Evolutionary conservation across 2,329 filamentous ascomycete genomes (phyloP).

Genomic region (Fusarium agapanthi): DNA sequence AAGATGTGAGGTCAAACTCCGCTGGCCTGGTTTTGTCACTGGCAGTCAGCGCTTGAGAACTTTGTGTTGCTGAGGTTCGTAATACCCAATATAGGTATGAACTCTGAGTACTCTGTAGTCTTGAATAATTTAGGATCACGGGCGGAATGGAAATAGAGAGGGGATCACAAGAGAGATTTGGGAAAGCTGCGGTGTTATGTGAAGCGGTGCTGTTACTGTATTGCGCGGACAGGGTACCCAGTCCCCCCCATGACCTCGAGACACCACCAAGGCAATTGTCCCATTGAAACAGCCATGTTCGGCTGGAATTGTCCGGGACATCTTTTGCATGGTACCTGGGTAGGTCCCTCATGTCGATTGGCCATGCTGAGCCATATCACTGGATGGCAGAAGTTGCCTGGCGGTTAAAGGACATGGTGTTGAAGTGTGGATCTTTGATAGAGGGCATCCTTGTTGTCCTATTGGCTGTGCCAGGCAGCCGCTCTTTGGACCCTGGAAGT

Average conservation of each 20-base stretch:
- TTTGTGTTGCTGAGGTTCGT: background rate
- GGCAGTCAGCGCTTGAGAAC: background rate
- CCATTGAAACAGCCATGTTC: slow-evolving; percentile 9
- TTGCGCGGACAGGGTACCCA: slow-evolving; percentile 9
- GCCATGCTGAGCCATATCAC: slow-evolving; percentile 17
- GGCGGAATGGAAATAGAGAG: slow-evolving; percentile 12
- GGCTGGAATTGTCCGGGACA: slow-evolving; percentile 20
- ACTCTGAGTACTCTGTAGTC: background rate
- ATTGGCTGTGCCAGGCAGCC: slow-evolving; percentile 31
- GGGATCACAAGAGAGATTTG: slow-evolving; percentile 20
- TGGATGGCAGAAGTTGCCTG: slow-evolving; percentile 16
- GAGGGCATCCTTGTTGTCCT: slow-evolving; percentile 9
- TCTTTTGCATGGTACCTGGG: slow-evolving; percentile 26
- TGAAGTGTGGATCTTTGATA: slow-evolving; percentile 36
- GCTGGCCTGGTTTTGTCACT: slow-evolving; percentile 26
- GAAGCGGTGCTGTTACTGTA: slow-evolving; percentile 15
- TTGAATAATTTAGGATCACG: background rate
- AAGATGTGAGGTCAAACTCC: slow-evolving; percentile 50
- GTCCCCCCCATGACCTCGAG: slow-evolving; percentile 13
- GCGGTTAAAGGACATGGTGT: slow-evolving; percentile 36
- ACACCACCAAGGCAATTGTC: slow-evolving; percentile 3
- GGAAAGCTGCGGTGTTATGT: slow-evolving; percentile 32
- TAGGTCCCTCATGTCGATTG: slow-evolving; percentile 15
- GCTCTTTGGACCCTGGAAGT: slow-evolving; percentile 25
- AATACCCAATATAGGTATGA: background rate